A percentile compares a stretch with the other conserved stretches of the same genome.
Evolutionary conservation across 306 rosid species (phyloP).

Genomic region (Prunus padus): DNA sequence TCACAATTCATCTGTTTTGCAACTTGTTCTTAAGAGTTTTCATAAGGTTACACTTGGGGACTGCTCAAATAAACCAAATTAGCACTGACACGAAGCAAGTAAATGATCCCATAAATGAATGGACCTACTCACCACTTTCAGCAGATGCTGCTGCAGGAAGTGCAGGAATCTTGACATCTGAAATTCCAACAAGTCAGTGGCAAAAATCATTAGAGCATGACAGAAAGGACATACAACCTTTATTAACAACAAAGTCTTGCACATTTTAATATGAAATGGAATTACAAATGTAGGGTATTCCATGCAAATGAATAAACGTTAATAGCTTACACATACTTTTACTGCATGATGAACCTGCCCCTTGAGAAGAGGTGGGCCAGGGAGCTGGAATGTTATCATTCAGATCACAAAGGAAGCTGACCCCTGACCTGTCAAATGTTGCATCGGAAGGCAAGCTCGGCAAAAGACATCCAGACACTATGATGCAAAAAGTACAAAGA

Average conservation of each 20-base stretch:
- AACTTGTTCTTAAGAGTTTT: background rate
- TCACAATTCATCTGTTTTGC: background rate
- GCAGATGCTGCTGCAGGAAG: slow-evolving; percentile 94
- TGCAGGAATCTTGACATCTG: slow-evolving; percentile 93
- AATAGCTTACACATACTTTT: slow-evolving; percentile 56
- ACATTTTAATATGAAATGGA: background rate
- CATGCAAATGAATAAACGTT: background rate
- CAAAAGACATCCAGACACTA: slow-evolving; percentile 89
- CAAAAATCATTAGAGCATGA: slow-evolving; percentile 13
- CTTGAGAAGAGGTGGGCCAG: slow-evolving; percentile 75
- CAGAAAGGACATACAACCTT: background rate
- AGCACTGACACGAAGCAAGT: background rate
- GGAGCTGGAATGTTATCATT: slow-evolving; percentile 98
- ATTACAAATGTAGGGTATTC: background rate
- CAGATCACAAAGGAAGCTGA: slow-evolving; percentile 89
- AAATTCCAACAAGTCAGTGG: slow-evolving; percentile 26
- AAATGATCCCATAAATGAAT: background rate
- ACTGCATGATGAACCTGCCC: slow-evolving; percentile 70
- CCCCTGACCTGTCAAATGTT: slow-evolving; percentile 73
- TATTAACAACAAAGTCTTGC: background rate
- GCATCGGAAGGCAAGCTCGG: slow-evolving; percentile 97
- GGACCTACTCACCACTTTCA: slow-evolving; percentile 50
- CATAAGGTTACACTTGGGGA: background rate
- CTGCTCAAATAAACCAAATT: background rate
- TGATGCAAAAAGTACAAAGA: slow-evolving; percentile 25